A percentile compares a stretch with the other conserved stretches of the same genome.
These are phyloP conservation scores for Chondrus crispus DNA, from an alignment of 23 red algal species.

Conservation along the genomic window DNA sequence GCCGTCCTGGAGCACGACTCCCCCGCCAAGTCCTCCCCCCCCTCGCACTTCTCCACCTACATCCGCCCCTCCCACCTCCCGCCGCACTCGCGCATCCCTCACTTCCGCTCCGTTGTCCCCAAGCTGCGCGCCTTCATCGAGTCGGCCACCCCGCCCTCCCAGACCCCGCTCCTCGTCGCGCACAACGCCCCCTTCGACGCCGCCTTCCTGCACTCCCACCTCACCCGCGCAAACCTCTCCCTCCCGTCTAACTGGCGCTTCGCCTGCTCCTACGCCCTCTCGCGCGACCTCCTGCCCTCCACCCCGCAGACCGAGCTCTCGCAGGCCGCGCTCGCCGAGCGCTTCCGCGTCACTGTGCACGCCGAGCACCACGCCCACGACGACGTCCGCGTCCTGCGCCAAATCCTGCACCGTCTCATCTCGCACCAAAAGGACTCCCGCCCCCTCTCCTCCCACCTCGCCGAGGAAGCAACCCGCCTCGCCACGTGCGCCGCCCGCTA, in stretches of 20 bases:
- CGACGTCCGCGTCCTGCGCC: not conserved
- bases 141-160: not conserved
- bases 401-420: not conserved
- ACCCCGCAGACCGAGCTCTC: not conserved
- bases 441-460: too few species aligned
- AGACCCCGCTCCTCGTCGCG: not conserved
- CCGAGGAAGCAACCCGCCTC: too few species aligned
- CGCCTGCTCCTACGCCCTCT: not conserved
- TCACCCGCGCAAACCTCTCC: not conserved
- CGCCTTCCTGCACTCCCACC: not conserved
- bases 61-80: not conserved
- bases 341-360: not conserved
- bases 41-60: not conserved
- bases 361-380: not conserved
- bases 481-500: too few species aligned
- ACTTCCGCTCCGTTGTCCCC: not conserved
- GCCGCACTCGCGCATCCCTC: not conserved
- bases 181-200: constrained; percentile 19
- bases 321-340: not conserved
- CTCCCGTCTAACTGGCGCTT: not conserved
- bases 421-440: too few species aligned
- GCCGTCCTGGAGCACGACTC: not conserved
- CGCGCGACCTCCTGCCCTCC: not conserved
- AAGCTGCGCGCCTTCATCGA: not conserved
- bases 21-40: not conserved